Evolutionary conservation across 495 filamentous ascomycete genomes (phyloP), one percentile per base, ranked within the genome.

Genomic region (Hypoxylon cercidicola): DNA sequence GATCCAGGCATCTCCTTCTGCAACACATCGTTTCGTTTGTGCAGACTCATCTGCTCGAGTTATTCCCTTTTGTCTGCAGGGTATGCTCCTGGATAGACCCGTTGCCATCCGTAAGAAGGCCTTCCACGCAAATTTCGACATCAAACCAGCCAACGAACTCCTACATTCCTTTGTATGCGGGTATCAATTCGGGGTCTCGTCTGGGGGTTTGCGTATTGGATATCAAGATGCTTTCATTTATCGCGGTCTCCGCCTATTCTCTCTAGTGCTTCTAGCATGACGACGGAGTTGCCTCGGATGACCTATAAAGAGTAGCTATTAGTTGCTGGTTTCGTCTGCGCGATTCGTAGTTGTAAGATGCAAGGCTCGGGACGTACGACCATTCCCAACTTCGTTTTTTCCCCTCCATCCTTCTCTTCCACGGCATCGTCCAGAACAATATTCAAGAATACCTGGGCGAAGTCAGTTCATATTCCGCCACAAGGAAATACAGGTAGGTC

Each of bases 381-480:
- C 89, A 96, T 97, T 72, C 95, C 95, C 46, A 97, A 85, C 60
- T 87, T 84, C 45, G 88, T 89, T 79, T 97, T 98, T 83, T 97
- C 93, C 44, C 92, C 93, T 55, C 92, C 93, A 28, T 86, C 84
- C 76, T 94, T 97, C 82, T 97, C 93, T 72, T 98, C 95, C 13
- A 96, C 89, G n/a, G 95, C 94, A 67, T 98, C 95, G 74, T 99
- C 96, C 12, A 99, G 86, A 21, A 98, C 94, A 71, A 99, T 93
- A 78, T 99, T 99, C 71, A 99, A 85, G 83, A 98, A 99, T 52
- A 97, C 93, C 95, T 99, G 74, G 39, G 16, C 30, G 9, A 28
- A 12, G 45, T 65, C 11, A 72, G 64, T 23, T 6, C 0, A 7
- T 25, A 13, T 1, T 10, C 18, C 13, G 4, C 18, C 12, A 16